Conservation (phyloP, 1,284 basidiomycete species). For the Phaffia rhodozyma region DNA sequence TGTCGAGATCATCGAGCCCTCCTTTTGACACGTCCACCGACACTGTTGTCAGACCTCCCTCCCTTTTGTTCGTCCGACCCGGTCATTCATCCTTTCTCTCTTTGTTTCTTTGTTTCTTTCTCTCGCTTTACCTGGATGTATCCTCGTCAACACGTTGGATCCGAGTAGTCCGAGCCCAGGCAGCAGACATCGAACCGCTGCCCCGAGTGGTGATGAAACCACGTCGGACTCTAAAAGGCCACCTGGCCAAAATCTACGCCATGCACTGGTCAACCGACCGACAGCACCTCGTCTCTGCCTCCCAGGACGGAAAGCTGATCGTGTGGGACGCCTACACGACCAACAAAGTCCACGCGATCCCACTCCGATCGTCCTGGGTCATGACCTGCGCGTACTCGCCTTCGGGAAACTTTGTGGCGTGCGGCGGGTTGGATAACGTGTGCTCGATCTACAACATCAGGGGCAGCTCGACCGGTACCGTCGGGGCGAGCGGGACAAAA, state of each 20-base stretch:
- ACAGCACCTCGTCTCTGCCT: conserved; percentile 93
- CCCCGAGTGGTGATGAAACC: conserved; percentile 93
- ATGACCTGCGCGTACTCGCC: conserved; percentile 99
- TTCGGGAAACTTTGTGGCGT: conserved; percentile 91
- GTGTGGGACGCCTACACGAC: conserved; percentile 99
- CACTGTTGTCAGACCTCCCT: background rate
- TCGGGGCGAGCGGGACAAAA: conserved; percentile 30
- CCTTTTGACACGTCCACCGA: background rate
- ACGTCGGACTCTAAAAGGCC: conserved; percentile 85
- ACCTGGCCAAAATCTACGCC: conserved; percentile 97
- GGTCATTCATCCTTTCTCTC: background rate
- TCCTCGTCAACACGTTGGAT: background rate
- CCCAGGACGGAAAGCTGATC: conserved; percentile 97
- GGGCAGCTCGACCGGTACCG: conserved; percentile 40
- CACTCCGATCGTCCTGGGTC: conserved; percentile 94
- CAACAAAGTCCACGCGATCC: conserved; percentile 99
- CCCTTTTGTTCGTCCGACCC: no score
- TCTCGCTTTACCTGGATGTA: background rate
- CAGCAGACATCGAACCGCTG: conserved; percentile 84
- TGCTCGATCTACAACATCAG: conserved; percentile 89
- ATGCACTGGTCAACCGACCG: conserved; percentile 98
- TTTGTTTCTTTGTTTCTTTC: background rate
- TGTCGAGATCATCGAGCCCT: background rate
- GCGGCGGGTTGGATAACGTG: conserved; percentile 97
- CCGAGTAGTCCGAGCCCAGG: conserved; percentile 75